A percentile compares a stretch with the other conserved stretches of the same genome.
These are phyloP conservation scores for Neoboletus subvelutipes DNA, from an alignment of 768 basidiomycete species.

Conservation along the genomic window DNA sequence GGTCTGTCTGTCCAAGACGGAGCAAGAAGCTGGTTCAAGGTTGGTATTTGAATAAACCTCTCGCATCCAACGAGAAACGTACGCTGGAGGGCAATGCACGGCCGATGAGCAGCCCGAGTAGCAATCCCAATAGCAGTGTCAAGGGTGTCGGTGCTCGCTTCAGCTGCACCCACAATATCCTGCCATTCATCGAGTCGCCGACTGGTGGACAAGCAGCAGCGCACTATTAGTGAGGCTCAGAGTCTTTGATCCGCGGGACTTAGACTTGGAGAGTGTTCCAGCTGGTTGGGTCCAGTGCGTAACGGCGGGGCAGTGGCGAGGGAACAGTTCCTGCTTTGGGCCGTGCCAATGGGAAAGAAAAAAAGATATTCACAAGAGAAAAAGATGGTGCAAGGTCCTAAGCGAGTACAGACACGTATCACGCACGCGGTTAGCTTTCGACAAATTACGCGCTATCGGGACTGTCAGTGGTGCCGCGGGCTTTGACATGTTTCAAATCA, in stretches of 20 bases:
- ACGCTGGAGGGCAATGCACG: slow-evolving; percentile 42
- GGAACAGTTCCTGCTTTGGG: neutral
- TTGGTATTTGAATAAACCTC: neutral
- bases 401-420: neutral
- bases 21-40: slow-evolving; percentile 22
- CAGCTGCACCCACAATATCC: slow-evolving; percentile 31
- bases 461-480: neutral
- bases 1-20: slow-evolving; percentile 57
- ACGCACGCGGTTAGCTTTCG: too few species aligned
- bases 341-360: neutral
- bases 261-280: neutral
- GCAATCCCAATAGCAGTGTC: slow-evolving; percentile 59
- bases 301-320: neutral
- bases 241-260: neutral
- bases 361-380: neutral
- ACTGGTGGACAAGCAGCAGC: neutral
- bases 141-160: slow-evolving; percentile 52
- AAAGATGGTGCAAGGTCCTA: neutral
- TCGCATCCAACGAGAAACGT: slow-evolving; percentile 10
- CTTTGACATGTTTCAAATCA: neutral
- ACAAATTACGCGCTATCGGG: neutral
- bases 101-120: slow-evolving; percentile 60
- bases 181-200: slow-evolving; percentile 27
- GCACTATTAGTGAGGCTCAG: neutral
- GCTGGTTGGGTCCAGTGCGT: neutral